Evolutionary conservation across 805 yeast species (phyloP).

Genomic region (Saccharomycopsis sp.): DNA sequence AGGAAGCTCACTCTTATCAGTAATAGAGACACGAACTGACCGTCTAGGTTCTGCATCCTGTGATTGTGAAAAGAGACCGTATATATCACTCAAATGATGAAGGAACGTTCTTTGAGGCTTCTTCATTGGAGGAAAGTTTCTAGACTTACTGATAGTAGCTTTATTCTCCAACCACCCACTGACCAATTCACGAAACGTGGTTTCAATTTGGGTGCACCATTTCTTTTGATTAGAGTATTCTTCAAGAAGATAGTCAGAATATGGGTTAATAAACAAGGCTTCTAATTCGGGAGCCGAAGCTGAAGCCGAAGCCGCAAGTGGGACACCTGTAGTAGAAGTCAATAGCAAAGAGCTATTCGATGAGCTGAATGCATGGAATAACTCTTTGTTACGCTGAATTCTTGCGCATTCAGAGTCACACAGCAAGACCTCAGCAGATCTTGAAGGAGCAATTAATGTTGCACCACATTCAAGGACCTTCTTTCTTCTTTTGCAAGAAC

Average conservation of each 20-base stretch:
- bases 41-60: slow-evolving; percentile 80
- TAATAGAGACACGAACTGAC: slow-evolving; percentile 53
- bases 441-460: slow-evolving; percentile 22
- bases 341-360: slow-evolving; percentile 17
- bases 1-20: slow-evolving; percentile 34
- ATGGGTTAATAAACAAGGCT: slow-evolving; percentile 28
- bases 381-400: slow-evolving; percentile 49
- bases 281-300: slow-evolving; percentile 25
- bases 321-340: slow-evolving; percentile 23
- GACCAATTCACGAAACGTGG: slow-evolving; percentile 43
- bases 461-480: slow-evolving; percentile 53
- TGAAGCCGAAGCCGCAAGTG: background rate
- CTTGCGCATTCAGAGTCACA: slow-evolving; percentile 71
- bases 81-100: slow-evolving; percentile 58
- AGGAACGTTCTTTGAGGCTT: slow-evolving; percentile 62
- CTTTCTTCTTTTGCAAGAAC: slow-evolving; percentile 58
- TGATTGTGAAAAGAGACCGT: slow-evolving; percentile 55
- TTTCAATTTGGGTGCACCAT: slow-evolving; percentile 69
- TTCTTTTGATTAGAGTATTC: slow-evolving; percentile 47
- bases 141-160: slow-evolving; percentile 33
- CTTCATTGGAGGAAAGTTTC: slow-evolving; percentile 71
- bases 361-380: slow-evolving; percentile 55
- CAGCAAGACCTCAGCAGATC: slow-evolving; percentile 31
- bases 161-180: slow-evolving; percentile 17
- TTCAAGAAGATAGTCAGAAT: slow-evolving; percentile 40